Base-by-base conservation (phyloP, 768 basidiomycete species). In the Phylloporus sp. region DNA sequence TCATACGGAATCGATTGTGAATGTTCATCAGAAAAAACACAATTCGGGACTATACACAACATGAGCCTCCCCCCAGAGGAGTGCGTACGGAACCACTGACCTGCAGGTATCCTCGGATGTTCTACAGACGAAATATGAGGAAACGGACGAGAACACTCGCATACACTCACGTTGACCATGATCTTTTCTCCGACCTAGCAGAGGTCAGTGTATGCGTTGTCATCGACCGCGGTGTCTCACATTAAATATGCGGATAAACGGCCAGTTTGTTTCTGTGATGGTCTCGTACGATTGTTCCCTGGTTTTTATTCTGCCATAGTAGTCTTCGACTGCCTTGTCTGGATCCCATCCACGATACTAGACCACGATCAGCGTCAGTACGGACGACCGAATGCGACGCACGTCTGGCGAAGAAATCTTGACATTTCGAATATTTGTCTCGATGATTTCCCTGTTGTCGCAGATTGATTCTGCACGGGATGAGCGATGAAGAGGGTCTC, bases 21-120 rank as follows among this genome's bases (percentile, higher is more conserved):
- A 99, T 97, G 65, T 99, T 99, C 96, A 98, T 98, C 36, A 99
- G 74, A 76, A 96, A 98, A 76, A 98, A 99, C 21, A 98, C 90
- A 49, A 97, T 93, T 49, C 95, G 74, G 3, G 91, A 91, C 84
- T 98, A 67, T 14, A 57, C 40, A 31, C 1, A 43, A 33, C 38
- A 42, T 55, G 7, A 56, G 48, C 36, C 18, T 40, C 18, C 22
- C 1, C 17, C n/a, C n/a, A n/a, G n/a, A n/a, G n/a, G 24, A 35
- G 18, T 26, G 17, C 14, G 27, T 29, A n/a, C 11, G 31, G 22
- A 24, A 14, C 24, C n/a, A 52, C 71, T 28, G 49, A 86, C 86
- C 68, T 91, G 89, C 3, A 95, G 72, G 59, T 95, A 95, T 45
- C 92, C 92, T 65, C 86, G 82, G 55, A 94, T 86, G 43, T 88